A percentile compares a stretch with the other conserved stretches of the same genome.
Evolutionary conservation across 2,329 filamentous ascomycete genomes (phyloP).

Genomic region (Penicillium palitans): DNA sequence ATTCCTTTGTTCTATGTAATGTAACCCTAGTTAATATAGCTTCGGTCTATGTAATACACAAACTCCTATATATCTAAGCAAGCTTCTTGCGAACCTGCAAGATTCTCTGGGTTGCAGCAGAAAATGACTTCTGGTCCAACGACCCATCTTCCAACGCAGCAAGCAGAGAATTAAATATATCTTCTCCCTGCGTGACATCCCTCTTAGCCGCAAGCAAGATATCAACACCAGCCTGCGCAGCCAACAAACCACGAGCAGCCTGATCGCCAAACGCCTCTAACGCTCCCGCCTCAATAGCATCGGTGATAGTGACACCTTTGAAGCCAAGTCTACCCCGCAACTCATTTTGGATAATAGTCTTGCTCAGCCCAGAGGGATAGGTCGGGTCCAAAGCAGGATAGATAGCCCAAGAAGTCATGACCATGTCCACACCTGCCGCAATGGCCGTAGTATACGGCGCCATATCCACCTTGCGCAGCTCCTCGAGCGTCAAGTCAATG

Average conservation of each 20-base stretch:
- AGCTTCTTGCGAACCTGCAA: conserved; percentile 17
- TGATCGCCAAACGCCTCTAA: conserved; percentile 27
- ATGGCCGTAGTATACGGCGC: conserved; percentile 28
- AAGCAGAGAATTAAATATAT: conserved; percentile 22
- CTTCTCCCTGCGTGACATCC: conserved; percentile 33
- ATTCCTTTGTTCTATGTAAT: background rate
- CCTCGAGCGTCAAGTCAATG: conserved; percentile 22
- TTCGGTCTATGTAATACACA: background rate
- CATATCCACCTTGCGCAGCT: conserved; percentile 29
- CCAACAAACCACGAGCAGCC: conserved; percentile 26
- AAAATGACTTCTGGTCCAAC: conserved; percentile 15
- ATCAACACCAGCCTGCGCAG: conserved; percentile 33
- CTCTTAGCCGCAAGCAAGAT: conserved; percentile 30
- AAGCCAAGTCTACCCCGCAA: conserved; percentile 29
- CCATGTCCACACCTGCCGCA: conserved; percentile 29
- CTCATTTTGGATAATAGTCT: conserved; percentile 28
- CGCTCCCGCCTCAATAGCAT: conserved; percentile 32
- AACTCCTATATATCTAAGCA: background rate
- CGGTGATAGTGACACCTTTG: conserved; percentile 33
- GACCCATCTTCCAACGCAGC: conserved; percentile 21
- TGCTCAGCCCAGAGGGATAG: conserved; percentile 29
- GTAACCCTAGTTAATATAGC: no score
- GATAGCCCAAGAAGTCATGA: conserved; percentile 35
- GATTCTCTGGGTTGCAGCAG: conserved; percentile 21
- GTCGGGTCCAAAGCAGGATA: conserved; percentile 31